Evolutionary conservation across 2,329 filamentous ascomycete species (phyloP).

Genomic region (Talaromyces verruculosus): DNA sequence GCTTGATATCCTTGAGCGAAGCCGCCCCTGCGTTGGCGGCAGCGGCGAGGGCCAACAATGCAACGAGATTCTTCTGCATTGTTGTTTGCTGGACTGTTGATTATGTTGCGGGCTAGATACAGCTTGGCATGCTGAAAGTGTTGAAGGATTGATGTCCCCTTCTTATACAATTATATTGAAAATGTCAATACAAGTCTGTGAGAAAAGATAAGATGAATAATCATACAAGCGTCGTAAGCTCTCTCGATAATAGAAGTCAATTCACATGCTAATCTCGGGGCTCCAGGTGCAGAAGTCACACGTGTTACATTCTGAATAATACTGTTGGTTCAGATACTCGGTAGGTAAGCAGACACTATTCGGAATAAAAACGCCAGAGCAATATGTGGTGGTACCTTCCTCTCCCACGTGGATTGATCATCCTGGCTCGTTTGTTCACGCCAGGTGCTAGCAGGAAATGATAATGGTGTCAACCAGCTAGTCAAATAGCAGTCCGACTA

Average conservation of each 20-base stretch:
- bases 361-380: neutral
- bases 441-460: neutral
- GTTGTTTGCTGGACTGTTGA: neutral
- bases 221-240: neutral
- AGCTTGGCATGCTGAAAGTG: neutral
- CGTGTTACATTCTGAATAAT: conserved; percentile 5
- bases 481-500: neutral
- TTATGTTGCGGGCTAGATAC: neutral
- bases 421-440: neutral
- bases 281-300: neutral
- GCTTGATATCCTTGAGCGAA: conserved; percentile 53
- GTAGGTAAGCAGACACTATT: neutral
- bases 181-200: neutral
- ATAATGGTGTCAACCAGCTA: neutral
- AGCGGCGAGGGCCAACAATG: conserved; percentile 7
- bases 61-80: conserved; percentile 19
- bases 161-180: neutral
- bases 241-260: neutral
- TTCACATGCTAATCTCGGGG: neutral
- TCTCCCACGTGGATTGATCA: neutral
- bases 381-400: neutral
- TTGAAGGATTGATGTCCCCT: neutral
- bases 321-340: neutral
- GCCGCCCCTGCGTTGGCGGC: conserved; percentile 31
- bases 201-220: neutral